phyloP scores from a whole-genome alignment of 495 filamentous ascomycete species.

The Xylaria palmicola region DNA sequence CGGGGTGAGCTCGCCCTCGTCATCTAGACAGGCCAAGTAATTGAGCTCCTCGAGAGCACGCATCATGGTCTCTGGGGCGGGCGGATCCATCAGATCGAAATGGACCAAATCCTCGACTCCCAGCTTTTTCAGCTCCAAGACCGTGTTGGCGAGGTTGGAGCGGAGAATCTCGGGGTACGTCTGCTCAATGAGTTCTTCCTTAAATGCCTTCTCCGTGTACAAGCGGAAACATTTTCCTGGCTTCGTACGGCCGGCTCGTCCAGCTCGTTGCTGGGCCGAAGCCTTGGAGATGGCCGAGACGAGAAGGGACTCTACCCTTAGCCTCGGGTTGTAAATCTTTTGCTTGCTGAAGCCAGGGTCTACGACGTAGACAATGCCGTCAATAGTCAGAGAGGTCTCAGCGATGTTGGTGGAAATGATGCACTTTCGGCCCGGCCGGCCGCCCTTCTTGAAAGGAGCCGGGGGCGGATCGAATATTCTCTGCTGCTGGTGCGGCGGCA shows the following conservation, averaged over 20 bases:
- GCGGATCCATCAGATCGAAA: constrained; percentile 98
- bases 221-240: constrained; percentile 97
- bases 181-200: constrained; percentile 95
- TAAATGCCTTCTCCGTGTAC: constrained; percentile 95
- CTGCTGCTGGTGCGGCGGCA: constrained; percentile 91
- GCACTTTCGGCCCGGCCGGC: constrained; percentile 86
- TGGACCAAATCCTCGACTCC: constrained; percentile 95
- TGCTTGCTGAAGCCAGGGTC: constrained; percentile 99
- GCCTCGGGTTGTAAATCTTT: constrained; percentile 97
- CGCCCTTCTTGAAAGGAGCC: constrained; percentile 65
- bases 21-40: constrained; percentile 93
- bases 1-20: constrained; percentile 86
- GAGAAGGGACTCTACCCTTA: constrained; percentile 91
- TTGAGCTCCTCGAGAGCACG: constrained; percentile 97
- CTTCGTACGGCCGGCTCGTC: constrained; percentile 96
- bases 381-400: constrained; percentile 95
- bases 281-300: constrained; percentile 97
- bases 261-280: constrained; percentile 96
- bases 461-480: constrained; percentile 91
- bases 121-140: constrained; percentile 95
- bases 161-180: constrained; percentile 95
- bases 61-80: constrained; percentile 98
- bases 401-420: constrained; percentile 98
- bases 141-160: constrained; percentile 90
- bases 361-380: constrained; percentile 98